Conservation (phyloP, 805 yeast species). For the Pichia exigua region DNA sequence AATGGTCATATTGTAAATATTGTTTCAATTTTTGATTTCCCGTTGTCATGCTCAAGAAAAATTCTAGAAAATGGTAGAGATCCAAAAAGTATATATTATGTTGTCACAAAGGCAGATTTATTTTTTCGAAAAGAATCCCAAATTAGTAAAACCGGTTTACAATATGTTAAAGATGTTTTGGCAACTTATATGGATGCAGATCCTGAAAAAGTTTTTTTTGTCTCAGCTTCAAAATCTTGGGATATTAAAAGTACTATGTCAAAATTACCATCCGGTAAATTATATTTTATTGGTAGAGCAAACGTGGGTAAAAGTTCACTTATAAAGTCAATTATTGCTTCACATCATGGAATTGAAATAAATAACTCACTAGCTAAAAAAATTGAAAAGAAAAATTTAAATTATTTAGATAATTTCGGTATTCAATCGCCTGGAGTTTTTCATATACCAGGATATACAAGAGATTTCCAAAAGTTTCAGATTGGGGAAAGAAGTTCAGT, state of each 20-base stretch:
- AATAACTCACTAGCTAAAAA: slow-evolving; percentile 17
- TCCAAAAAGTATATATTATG: slow-evolving; percentile 31
- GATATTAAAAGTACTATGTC: slow-evolving; percentile 33
- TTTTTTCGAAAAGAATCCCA: slow-evolving; percentile 21
- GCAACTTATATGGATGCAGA: slow-evolving; percentile 22
- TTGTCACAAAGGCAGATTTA: slow-evolving; percentile 35
- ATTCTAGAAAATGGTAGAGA: slow-evolving; percentile 29
- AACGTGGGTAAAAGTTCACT: slow-evolving; percentile 67
- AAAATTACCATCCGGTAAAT: slow-evolving; percentile 29
- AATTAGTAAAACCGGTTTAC: slow-evolving; percentile 19
- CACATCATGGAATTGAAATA: slow-evolving; percentile 2
- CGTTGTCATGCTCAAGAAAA: slow-evolving; percentile 42
- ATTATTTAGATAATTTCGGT: slow-evolving; percentile 16
- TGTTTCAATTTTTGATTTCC: slow-evolving; percentile 65
- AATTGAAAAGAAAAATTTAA: slow-evolving; percentile 12
- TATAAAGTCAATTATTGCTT: slow-evolving; percentile 35
- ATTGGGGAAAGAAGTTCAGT: slow-evolving; percentile 12
- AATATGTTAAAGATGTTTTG: slow-evolving; percentile 29
- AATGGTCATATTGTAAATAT: slow-evolving; percentile 48
- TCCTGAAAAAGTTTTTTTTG: slow-evolving; percentile 34
- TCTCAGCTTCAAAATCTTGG: slow-evolving; percentile 51
- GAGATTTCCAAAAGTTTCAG: slow-evolving; percentile 37
- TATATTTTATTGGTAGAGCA: slow-evolving; percentile 56
- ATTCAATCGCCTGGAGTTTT: slow-evolving; percentile 36
- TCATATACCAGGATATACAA: slow-evolving; percentile 65